Conservation (phyloP, 768 basidiomycete species). For the Pisolithus albus region DNA sequence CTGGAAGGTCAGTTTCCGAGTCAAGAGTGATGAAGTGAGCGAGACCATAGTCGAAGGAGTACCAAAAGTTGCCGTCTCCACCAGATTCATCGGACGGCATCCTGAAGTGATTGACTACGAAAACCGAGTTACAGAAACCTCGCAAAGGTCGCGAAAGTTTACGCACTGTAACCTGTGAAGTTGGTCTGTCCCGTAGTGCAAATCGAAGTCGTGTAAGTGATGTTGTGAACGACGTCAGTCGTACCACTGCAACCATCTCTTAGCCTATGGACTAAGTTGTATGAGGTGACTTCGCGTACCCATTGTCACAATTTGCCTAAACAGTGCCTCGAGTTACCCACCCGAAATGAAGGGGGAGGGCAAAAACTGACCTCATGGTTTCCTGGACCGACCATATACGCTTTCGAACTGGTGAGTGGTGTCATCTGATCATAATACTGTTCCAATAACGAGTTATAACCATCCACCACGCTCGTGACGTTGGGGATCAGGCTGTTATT, state of each 20-base stretch:
- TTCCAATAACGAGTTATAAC: slow-evolving; percentile 19
- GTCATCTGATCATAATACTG: slow-evolving; percentile 25
- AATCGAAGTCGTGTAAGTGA: slow-evolving; percentile 21
- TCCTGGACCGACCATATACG: slow-evolving; percentile 23
- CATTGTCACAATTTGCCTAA: slow-evolving; percentile 24
- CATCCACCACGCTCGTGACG: slow-evolving; percentile 17
- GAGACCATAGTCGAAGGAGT: slow-evolving; percentile 25
- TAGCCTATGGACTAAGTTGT: background rate
- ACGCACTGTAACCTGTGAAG: slow-evolving; percentile 25
- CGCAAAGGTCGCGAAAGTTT: background rate
- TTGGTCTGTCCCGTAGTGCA: slow-evolving; percentile 20
- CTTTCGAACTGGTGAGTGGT: slow-evolving; percentile 15
- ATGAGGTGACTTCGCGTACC: slow-evolving; percentile 10
- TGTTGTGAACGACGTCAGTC: slow-evolving; percentile 17
- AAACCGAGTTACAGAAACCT: background rate
- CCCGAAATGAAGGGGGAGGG: background rate
- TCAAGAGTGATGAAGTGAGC: slow-evolving; percentile 22
- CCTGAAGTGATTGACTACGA: slow-evolving; percentile 21
- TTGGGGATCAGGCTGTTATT: slow-evolving; percentile 21
- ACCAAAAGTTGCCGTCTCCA: slow-evolving; percentile 24
- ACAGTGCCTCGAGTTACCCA: background rate
- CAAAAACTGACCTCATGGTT: slow-evolving; percentile 18
- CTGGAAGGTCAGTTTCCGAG: slow-evolving; percentile 20
- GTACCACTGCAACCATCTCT: slow-evolving; percentile 13
- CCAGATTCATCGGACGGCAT: slow-evolving; percentile 24